Percentiles rank a stretch among this genome's conserved stretches.
Conservation (phyloP, 2,329 filamentous ascomycete species). For the Polytolypa hystricis region DNA sequence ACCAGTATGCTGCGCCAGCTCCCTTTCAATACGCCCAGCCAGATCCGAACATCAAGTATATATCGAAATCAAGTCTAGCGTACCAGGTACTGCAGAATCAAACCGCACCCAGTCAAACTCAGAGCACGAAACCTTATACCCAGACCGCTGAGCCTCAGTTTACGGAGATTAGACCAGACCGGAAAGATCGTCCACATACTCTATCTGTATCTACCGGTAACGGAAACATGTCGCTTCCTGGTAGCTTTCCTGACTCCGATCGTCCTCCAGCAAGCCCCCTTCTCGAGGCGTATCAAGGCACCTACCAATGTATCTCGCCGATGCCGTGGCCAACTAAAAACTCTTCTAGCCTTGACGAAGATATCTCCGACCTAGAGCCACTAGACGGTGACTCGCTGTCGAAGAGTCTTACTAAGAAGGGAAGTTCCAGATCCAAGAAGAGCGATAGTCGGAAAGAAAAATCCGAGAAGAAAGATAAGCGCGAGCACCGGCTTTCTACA, state of each 20-base stretch:
- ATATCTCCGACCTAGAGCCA: constrained; percentile 41
- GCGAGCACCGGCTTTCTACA: constrained; percentile 18
- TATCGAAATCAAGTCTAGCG: constrained; percentile 16
- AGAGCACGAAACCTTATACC: constrained; percentile 14
- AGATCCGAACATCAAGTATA: constrained; percentile 29
- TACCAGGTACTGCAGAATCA: no score
- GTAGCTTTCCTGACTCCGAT: constrained; percentile 20
- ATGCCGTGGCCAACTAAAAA: constrained; percentile 74
- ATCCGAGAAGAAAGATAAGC: constrained; percentile 14
- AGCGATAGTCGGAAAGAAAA: neutral
- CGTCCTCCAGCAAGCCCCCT: constrained; percentile 68
- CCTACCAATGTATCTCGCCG: constrained; percentile 86
- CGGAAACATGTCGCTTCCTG: constrained; percentile 23
- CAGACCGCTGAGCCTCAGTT: constrained; percentile 20
- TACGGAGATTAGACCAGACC: constrained; percentile 15
- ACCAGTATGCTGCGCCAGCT: constrained; percentile 22
- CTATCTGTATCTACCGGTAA: constrained; percentile 29
- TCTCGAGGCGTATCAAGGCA: constrained; percentile 84
- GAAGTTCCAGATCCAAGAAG: constrained; percentile 13
- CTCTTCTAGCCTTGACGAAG: constrained; percentile 44
- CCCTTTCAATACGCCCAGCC: constrained; percentile 31
- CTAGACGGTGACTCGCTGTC: constrained; percentile 20
- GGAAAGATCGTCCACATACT: constrained; percentile 20
- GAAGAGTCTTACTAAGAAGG: constrained; percentile 18
- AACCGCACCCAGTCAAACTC: constrained; percentile 9